These are phyloP conservation scores for Pseudisothecium myosuroides DNA, from an alignment of 225 moss, liverwort and hornwort species.

Conservation along the genomic window DNA sequence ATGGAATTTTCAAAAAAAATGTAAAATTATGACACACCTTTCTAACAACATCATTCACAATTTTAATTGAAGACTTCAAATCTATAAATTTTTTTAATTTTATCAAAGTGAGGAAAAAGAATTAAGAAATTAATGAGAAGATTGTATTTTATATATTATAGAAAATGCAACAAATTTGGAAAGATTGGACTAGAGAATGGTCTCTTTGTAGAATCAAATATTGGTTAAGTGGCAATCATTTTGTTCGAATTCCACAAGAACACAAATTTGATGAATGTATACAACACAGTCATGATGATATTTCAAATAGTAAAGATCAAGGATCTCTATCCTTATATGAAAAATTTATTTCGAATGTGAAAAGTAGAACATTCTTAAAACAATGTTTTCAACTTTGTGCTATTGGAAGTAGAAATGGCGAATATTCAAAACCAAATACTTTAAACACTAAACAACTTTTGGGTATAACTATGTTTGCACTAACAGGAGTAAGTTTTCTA, in stretches of 20 bases:
- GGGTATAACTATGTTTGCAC: conserved; percentile 8
- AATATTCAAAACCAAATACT: background rate
- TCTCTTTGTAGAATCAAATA: background rate
- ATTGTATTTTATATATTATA: background rate
- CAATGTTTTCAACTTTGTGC: background rate
- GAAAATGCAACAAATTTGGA: background rate
- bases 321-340: background rate
- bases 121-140: background rate
- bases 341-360: background rate
- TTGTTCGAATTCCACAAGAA: background rate
- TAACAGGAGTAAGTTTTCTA: conserved; percentile 5
- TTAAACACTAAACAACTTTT: conserved; percentile 25
- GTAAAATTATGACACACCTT: background rate
- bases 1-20: too few relatives aligned
- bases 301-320: background rate
- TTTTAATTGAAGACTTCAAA: background rate
- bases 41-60: too few relatives aligned
- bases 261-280: background rate
- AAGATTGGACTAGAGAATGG: background rate
- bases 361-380: background rate
- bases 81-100: background rate
- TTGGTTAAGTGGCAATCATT: background rate
- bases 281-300: background rate
- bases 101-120: too few relatives aligned
- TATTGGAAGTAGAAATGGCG: background rate